These are phyloP conservation scores for Solanum megistacrolobum DNA, from an alignment of 257 asterid species.

Conservation along the genomic window DNA sequence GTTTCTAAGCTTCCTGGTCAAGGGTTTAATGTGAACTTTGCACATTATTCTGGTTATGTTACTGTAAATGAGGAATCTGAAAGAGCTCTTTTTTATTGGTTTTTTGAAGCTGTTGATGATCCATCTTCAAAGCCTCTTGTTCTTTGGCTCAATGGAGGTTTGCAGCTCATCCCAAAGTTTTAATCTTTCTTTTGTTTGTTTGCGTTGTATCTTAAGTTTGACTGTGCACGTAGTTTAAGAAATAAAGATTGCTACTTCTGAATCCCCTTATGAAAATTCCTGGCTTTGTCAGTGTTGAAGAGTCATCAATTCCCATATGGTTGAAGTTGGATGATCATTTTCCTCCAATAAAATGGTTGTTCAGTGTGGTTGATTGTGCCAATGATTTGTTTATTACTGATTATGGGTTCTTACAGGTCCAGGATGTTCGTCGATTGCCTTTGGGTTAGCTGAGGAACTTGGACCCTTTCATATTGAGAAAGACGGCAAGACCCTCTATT, in stretches of 20 bases:
- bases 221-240: not conserved
- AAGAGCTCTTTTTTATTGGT: slow-evolving; percentile 78
- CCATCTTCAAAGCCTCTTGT: slow-evolving; percentile 84
- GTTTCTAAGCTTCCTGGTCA: slow-evolving; percentile 69
- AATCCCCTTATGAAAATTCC: not conserved
- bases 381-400: slow-evolving; percentile 3
- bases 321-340: not conserved
- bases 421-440: slow-evolving; percentile 92
- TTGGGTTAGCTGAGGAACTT: slow-evolving; percentile 87
- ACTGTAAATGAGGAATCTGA: slow-evolving; percentile 64
- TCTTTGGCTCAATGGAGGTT: slow-evolving; percentile 99
- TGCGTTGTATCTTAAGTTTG: not conserved
- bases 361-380: not conserved
- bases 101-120: slow-evolving; percentile 82
- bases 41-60: slow-evolving; percentile 65
- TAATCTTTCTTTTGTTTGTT: not conserved
- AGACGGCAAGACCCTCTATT: slow-evolving; percentile 81
- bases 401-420: slow-evolving; percentile 49
- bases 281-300: not conserved
- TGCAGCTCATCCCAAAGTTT: not conserved
- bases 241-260: not conserved
- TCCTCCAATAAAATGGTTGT: not conserved
- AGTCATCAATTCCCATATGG: not conserved
- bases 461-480: slow-evolving; percentile 94
- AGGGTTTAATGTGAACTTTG: slow-evolving; percentile 63